These are phyloP conservation scores for Plasmodium yoelii DNA, from an alignment of 169 alveolate genomes.

Conservation along the genomic window DNA sequence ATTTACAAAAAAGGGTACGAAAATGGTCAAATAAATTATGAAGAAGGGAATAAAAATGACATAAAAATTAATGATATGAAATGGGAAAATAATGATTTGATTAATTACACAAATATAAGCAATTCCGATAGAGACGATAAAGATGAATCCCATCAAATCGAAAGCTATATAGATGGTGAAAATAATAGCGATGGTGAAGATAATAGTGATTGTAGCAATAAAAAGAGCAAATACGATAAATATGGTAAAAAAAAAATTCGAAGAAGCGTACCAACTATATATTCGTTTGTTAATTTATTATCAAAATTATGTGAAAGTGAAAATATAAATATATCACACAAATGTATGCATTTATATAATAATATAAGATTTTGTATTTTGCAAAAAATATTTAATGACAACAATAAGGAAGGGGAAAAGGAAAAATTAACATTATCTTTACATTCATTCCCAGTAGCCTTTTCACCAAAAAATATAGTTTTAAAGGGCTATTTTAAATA, in stretches of 20 bases:
- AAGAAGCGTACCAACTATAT: conserved; percentile 61
- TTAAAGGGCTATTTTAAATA: conserved; percentile 29
- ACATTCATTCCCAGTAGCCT: conserved; percentile 66
- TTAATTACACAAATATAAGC: neutral
- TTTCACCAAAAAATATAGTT: conserved; percentile 68
- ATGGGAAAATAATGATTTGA: neutral
- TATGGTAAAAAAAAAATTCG: conserved; percentile 48
- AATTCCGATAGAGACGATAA: neutral
- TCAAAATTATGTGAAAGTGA: conserved; percentile 73
- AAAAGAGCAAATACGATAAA: conserved; percentile 42
- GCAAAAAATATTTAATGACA: conserved; percentile 36
- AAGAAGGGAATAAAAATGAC: neutral
- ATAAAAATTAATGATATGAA: neutral
- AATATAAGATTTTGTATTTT: conserved; percentile 48
- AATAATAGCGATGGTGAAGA: neutral
- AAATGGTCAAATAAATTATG: conserved; percentile 2
- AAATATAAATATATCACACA: conserved; percentile 37
- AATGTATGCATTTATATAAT: conserved; percentile 71
- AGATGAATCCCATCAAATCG: neutral
- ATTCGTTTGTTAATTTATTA: conserved; percentile 64
- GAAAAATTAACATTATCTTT: conserved; percentile 24
- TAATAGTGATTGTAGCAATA: neutral
- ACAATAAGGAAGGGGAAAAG: neutral
- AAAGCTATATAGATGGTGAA: neutral
- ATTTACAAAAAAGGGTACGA: conserved; percentile 31